Conservation (phyloP, 2,329 filamentous ascomycete species). For the Verticillium nubilum region DNA sequence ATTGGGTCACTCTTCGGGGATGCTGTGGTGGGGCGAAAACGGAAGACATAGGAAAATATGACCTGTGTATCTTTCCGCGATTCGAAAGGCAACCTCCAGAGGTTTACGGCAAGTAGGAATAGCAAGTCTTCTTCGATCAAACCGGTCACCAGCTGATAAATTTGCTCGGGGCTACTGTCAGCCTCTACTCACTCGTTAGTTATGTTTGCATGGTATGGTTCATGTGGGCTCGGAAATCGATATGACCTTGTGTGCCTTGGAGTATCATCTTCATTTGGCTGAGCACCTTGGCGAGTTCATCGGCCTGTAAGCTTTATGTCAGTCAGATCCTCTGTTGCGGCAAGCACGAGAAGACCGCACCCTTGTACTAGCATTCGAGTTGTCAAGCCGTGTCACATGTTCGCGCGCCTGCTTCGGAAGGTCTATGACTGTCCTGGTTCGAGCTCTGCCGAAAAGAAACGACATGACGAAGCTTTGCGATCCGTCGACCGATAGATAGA, state of each 20-base stretch:
- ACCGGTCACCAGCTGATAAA: slow-evolving; percentile 77
- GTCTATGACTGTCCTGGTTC: slow-evolving; percentile 46
- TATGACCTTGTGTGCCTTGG: slow-evolving; percentile 81
- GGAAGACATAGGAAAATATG: slow-evolving; percentile 91
- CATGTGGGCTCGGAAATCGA: not conserved
- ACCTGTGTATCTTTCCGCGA: slow-evolving; percentile 93
- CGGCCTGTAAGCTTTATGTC: slow-evolving; percentile 49
- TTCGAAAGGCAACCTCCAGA: slow-evolving; percentile 88
- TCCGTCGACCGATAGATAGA: not conserved
- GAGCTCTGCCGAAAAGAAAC: slow-evolving; percentile 50
- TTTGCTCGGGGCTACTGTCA: slow-evolving; percentile 81
- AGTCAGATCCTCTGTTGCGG: not conserved
- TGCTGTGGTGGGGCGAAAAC: slow-evolving; percentile 70
- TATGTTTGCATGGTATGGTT: not conserved
- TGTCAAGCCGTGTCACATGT: slow-evolving; percentile 46
- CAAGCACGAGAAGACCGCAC: slow-evolving; percentile 20
- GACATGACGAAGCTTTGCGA: slow-evolving; percentile 32
- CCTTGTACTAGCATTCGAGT: slow-evolving; percentile 41
- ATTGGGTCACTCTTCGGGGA: slow-evolving; percentile 69
- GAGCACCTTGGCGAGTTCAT: slow-evolving; percentile 82
- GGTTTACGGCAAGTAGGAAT: slow-evolving; percentile 72
- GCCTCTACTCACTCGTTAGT: slow-evolving; percentile 52
- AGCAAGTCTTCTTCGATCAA: slow-evolving; percentile 88
- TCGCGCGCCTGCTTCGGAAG: slow-evolving; percentile 52
- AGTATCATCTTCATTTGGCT: slow-evolving; percentile 88